phyloP scores from a whole-genome alignment of 2,329 filamentous ascomycete species.

The Apiospora hydei region DNA sequence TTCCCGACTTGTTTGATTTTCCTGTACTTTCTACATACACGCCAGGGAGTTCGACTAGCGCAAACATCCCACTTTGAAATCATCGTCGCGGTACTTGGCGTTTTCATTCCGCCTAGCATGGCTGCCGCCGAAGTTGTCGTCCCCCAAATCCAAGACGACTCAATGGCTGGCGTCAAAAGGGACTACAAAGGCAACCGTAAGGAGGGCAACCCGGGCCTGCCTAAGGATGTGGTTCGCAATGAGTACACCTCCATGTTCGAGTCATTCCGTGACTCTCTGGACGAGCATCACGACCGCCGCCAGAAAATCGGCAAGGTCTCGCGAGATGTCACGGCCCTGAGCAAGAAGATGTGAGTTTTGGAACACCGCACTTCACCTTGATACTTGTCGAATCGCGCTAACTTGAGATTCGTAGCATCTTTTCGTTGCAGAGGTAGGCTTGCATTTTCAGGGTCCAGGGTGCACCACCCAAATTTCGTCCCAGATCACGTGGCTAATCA shows the following conservation, averaged over 20 bases:
- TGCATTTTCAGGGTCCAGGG: slow-evolving; percentile 20
- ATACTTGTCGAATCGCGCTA: background rate
- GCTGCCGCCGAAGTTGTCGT: slow-evolving; percentile 35
- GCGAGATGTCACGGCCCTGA: slow-evolving; percentile 89
- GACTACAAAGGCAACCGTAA: slow-evolving; percentile 60
- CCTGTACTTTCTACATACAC: background rate
- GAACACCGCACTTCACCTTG: background rate
- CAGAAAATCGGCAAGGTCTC: slow-evolving; percentile 91
- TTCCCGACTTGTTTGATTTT: background rate
- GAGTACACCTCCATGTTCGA: slow-evolving; percentile 81
- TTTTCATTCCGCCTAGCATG: slow-evolving; percentile 25
- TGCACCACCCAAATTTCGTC: slow-evolving; percentile 20
- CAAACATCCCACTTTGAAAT: slow-evolving; percentile 9
- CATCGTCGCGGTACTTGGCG: slow-evolving; percentile 10
- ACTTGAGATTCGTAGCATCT: slow-evolving; percentile 67
- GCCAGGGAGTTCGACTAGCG: slow-evolving; percentile 9
- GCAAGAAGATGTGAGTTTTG: slow-evolving; percentile 89
- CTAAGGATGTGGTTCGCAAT: slow-evolving; percentile 46
- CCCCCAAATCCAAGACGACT: slow-evolving; percentile 36
- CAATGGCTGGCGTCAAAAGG: slow-evolving; percentile 58
- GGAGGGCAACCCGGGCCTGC: slow-evolving; percentile 34
- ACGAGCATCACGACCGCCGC: slow-evolving; percentile 91
- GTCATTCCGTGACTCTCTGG: slow-evolving; percentile 83
- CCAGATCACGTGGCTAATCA: background rate
- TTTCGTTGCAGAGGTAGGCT: slow-evolving; percentile 78